Conservation (phyloP, 2,329 filamentous ascomycete species). For the Diaporthe sp. region DNA sequence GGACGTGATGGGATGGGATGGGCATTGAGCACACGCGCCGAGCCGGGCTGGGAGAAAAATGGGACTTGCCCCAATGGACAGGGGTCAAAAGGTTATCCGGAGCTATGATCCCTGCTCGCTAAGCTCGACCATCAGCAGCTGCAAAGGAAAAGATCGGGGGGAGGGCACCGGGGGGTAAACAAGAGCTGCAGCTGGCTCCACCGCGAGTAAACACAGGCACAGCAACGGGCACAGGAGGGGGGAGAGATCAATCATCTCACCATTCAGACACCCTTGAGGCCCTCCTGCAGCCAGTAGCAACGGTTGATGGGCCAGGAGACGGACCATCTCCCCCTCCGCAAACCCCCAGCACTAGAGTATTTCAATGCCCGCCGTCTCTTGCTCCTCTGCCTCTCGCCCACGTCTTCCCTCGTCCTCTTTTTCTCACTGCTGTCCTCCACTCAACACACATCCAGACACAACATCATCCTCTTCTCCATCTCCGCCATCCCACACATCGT, state of each 20-base stretch:
- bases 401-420: slow-evolving; percentile 38
- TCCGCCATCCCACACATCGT: slow-evolving; percentile 43
- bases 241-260: slow-evolving; percentile 6
- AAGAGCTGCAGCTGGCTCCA: slow-evolving; percentile 38
- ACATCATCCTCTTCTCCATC: slow-evolving; percentile 15
- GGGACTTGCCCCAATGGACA: slow-evolving; percentile 30
- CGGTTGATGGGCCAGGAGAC: slow-evolving; percentile 22
- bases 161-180: slow-evolving; percentile 24
- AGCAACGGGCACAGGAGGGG: background rate
- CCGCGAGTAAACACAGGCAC: slow-evolving; percentile 40
- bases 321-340: slow-evolving; percentile 36
- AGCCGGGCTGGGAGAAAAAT: slow-evolving; percentile 35
- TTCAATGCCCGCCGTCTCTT: slow-evolving; percentile 43
- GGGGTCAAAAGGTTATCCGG: slow-evolving; percentile 29
- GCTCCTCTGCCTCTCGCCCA: slow-evolving; percentile 37
- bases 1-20: slow-evolving; percentile 16
- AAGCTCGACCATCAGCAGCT: slow-evolving; percentile 34
- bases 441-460: slow-evolving; percentile 42
- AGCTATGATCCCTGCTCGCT: slow-evolving; percentile 38
- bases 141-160: slow-evolving; percentile 34
- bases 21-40: slow-evolving; percentile 27
- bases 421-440: slow-evolving; percentile 42
- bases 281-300: slow-evolving; percentile 18
- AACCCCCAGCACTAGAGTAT: slow-evolving; percentile 40
- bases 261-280: slow-evolving; percentile 4